Evolutionary conservation across 2,329 filamentous ascomycete species (phyloP).

Genomic region (Phoma sp.): DNA sequence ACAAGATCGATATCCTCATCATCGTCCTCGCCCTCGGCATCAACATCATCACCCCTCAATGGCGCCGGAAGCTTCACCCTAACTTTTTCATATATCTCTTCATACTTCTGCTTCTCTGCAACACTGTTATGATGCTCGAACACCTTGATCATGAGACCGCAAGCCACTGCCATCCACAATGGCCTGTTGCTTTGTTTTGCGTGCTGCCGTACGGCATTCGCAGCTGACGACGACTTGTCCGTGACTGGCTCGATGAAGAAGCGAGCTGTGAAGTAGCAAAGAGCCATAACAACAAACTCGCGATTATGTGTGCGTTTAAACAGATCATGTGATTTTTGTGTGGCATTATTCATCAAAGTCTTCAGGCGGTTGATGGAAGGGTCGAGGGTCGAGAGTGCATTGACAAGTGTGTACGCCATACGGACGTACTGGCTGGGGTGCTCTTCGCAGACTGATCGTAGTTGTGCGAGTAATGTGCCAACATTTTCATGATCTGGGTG

Average conservation of each 20-base stretch:
- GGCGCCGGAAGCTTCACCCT: constrained; percentile 32
- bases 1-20: constrained; percentile 10
- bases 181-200: constrained; percentile 31
- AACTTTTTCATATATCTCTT: constrained; percentile 30
- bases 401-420: constrained; percentile 78
- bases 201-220: constrained; percentile 37
- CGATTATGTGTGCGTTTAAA: constrained; percentile 75
- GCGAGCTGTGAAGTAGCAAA: constrained; percentile 83
- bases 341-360: constrained; percentile 69
- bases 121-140: constrained; percentile 37
- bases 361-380: constrained; percentile 78
- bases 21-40: constrained; percentile 36
- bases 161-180: constrained; percentile 43
- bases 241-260: constrained; percentile 86
- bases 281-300: constrained; percentile 80
- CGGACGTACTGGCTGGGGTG: constrained; percentile 78
- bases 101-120: constrained; percentile 35
- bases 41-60: constrained; percentile 29
- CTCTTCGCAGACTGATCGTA: constrained; percentile 72
- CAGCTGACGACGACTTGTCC: constrained; percentile 60
- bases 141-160: constrained; percentile 40
- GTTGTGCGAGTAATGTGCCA: constrained; percentile 66
- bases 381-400: constrained; percentile 69
- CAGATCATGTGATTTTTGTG: constrained; percentile 66
- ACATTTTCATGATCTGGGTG: constrained; percentile 61